phyloP scores from a whole-genome alignment of 176 grass and related monocot species.

The Bothriochloa decipiens region DNA sequence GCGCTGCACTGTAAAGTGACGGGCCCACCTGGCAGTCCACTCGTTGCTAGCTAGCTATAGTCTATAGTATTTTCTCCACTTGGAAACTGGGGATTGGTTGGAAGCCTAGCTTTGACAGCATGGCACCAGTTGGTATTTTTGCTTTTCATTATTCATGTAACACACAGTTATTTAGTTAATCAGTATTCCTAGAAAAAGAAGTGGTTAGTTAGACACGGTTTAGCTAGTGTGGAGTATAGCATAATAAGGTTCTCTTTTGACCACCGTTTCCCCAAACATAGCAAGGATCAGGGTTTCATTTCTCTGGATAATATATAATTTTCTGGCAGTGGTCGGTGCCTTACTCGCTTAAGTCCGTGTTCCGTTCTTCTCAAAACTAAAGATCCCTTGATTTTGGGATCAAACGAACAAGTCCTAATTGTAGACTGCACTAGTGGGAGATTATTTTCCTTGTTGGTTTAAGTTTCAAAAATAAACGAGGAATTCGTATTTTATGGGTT shows the following conservation, averaged over 20 bases:
- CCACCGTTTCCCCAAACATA: background rate
- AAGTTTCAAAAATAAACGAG: background rate
- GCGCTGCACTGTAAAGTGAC: conserved; percentile 25
- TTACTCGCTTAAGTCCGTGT: background rate
- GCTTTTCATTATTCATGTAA: background rate
- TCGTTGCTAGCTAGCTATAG: background rate
- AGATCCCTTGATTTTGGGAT: too few species aligned
- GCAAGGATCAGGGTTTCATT: background rate
- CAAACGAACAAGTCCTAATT: too few species aligned
- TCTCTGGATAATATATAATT: background rate
- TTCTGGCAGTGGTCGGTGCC: background rate
- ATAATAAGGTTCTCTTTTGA: background rate
- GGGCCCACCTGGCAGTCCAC: conserved; percentile 5
- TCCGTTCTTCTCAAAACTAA: too few species aligned
- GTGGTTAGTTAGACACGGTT: conserved; percentile 3
- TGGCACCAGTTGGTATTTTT: conserved; percentile 6
- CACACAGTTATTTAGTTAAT: conserved; percentile 31
- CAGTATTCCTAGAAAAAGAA: background rate
- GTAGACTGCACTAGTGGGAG: background rate
- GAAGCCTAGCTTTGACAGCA: conserved; percentile 38
- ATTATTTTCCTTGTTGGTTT: too few species aligned
- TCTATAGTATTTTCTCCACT: background rate
- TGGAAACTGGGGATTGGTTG: conserved; percentile 28
- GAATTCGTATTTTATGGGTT: too few species aligned
- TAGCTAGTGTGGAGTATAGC: conserved; percentile 6